phyloP scores from a whole-genome alignment of 1,284 basidiomycete genomes.

The Cutaneotrichosporon daszewskae region DNA sequence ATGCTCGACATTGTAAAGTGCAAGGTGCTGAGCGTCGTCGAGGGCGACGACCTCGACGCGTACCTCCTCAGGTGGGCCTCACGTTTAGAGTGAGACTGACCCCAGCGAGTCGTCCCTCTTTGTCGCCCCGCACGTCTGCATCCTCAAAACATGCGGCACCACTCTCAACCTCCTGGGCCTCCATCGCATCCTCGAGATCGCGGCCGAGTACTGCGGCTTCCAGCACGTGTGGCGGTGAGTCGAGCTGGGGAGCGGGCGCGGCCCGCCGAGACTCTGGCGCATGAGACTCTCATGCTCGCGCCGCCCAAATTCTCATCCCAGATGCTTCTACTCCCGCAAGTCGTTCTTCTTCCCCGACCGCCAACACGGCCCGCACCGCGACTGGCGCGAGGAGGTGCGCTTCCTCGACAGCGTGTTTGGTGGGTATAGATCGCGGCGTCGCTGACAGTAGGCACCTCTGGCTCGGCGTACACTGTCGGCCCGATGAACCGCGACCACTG shows the following conservation, averaged over 20 bases:
- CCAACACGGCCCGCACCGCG: slow-evolving; percentile 86
- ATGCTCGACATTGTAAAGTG: slow-evolving; percentile 98
- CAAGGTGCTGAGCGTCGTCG: slow-evolving; percentile 85
- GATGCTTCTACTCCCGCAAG: slow-evolving; percentile 93
- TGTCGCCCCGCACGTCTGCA: slow-evolving; percentile 90
- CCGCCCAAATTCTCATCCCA: too few relatives aligned
- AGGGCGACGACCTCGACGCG: slow-evolving; percentile 84
- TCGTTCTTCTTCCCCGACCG: slow-evolving; percentile 99
- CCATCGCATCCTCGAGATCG: slow-evolving; percentile 86
- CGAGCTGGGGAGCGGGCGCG: neutral
- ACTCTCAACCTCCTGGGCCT: slow-evolving; percentile 94
- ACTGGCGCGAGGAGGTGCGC: slow-evolving; percentile 90
- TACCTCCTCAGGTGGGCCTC: slow-evolving; percentile 80
- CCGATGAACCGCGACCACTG: slow-evolving; percentile 99
- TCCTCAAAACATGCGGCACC: slow-evolving; percentile 98
- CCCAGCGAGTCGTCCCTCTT: slow-evolving; percentile 94
- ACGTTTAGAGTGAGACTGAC: slow-evolving; percentile 3
- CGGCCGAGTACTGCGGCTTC: slow-evolving; percentile 68
- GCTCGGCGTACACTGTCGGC: slow-evolving; percentile 92
- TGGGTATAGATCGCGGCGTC: slow-evolving; percentile 27
- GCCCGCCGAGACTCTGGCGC: neutral
- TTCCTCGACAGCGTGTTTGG: slow-evolving; percentile 72
- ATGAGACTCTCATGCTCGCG: too few relatives aligned
- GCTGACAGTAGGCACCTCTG: slow-evolving; percentile 51
- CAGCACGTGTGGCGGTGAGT: slow-evolving; percentile 64